Evolutionary conservation across 1,284 basidiomycete genomes (phyloP).

Genomic region (Pseudozyma flocculosa): DNA sequence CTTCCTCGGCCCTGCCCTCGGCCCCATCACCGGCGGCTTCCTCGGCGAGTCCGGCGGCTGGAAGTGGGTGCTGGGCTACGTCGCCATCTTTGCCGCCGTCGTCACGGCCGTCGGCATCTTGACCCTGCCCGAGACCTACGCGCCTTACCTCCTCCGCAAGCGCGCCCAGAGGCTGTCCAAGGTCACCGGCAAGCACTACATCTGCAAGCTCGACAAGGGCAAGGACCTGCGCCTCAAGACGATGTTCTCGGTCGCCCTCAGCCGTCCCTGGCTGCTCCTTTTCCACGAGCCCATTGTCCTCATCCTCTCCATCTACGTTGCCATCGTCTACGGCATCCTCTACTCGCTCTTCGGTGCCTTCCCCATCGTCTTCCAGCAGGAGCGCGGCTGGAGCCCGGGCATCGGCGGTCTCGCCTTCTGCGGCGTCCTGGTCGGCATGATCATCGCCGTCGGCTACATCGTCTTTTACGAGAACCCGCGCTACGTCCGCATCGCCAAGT

Average conservation of each 20-base stretch:
- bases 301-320: constrained; percentile 71
- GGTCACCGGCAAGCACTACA: constrained; percentile 48
- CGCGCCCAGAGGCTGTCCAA: constrained; percentile 41
- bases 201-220: constrained; percentile 48
- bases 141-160: constrained; percentile 45
- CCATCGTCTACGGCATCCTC: constrained; percentile 68
- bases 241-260: constrained; percentile 43
- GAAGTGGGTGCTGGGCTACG: constrained; percentile 75
- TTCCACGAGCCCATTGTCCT: constrained; percentile 76
- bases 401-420: constrained; percentile 56
- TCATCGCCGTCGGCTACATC: constrained; percentile 41
- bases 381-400: constrained; percentile 48
- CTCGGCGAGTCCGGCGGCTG: constrained; percentile 64
- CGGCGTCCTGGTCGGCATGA: constrained; percentile 55
- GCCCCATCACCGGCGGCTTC: constrained; percentile 57
- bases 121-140: constrained; percentile 72
- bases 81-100: constrained; percentile 67
- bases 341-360: constrained; percentile 54
- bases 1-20: constrained; percentile 69
- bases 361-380: constrained; percentile 53
- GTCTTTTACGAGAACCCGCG: constrained; percentile 45
- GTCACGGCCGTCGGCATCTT: constrained; percentile 66
- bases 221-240: constrained; percentile 32
- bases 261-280: constrained; percentile 59
- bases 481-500: constrained; percentile 32